phyloP scores from a whole-genome alignment of 83 land plant genomes.

The Picea abies region DNA sequence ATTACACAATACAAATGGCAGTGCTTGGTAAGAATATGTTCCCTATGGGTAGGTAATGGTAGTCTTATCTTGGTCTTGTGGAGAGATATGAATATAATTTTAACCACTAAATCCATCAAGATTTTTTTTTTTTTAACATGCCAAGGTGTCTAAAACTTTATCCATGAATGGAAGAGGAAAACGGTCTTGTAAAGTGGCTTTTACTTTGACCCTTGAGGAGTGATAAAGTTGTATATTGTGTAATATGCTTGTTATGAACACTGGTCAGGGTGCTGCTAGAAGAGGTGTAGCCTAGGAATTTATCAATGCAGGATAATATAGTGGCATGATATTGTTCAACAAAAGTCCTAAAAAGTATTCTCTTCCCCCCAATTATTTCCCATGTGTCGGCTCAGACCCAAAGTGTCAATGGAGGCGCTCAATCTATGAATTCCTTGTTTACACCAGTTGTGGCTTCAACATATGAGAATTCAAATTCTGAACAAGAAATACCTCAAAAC shows the following conservation, averaged over 20 bases:
- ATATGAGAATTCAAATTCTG: neutral
- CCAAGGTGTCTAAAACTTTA: too few species aligned
- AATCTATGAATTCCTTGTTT: neutral
- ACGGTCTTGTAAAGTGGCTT: too few species aligned
- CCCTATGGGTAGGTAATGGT: too few species aligned
- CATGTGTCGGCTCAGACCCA: constrained; percentile 12
- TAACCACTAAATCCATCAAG: too few species aligned
- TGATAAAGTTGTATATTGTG: too few species aligned
- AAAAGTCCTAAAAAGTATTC: constrained; percentile 2
- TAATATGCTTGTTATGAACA: neutral
- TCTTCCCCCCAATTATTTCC: constrained; percentile 13
- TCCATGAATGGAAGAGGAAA: too few species aligned
- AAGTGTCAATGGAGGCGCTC: neutral
- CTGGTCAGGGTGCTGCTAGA: constrained; percentile 1
- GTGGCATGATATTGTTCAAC: constrained; percentile 18
- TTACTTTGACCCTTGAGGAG: too few species aligned
- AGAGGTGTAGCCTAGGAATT: constrained; percentile 10
- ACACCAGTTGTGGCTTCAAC: neutral
- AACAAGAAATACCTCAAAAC: neutral
- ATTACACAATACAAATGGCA: too few species aligned
- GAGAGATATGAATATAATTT: too few species aligned
- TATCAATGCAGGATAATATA: constrained; percentile 20
- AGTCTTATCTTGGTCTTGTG: too few species aligned
- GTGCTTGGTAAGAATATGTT: too few species aligned
- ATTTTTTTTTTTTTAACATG: too few species aligned